A percentile compares a stretch with the other conserved stretches of the same genome.
phyloP scores from a whole-genome alignment of 2,329 filamentous ascomycete species.

The Colletotrichum zoysiae region DNA sequence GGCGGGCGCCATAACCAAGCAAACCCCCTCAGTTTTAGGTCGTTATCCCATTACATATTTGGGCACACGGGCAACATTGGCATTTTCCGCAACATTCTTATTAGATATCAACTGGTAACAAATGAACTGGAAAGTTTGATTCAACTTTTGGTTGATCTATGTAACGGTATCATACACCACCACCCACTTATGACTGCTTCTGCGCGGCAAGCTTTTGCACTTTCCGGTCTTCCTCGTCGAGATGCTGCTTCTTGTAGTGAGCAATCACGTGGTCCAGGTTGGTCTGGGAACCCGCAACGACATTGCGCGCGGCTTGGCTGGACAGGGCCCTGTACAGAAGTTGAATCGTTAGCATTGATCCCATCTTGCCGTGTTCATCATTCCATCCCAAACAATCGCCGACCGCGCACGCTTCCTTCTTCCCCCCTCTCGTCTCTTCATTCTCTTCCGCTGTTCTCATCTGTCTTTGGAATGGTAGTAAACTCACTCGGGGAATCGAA shows the following conservation, averaged over 20 bases:
- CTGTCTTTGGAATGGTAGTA: background rate
- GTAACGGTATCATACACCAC: conserved; percentile 42
- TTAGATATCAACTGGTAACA: conserved; percentile 5
- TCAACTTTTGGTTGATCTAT: conserved; percentile 40
- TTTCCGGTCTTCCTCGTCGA: conserved; percentile 69
- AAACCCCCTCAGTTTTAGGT: background rate
- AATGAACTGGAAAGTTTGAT: conserved; percentile 37
- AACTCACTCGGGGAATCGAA: conserved; percentile 70
- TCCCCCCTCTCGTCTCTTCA: background rate
- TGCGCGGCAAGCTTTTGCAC: conserved; percentile 53
- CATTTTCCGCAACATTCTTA: background rate
- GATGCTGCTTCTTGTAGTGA: conserved; percentile 68
- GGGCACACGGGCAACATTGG: background rate
- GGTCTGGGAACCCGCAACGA: conserved; percentile 66
- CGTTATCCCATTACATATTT: background rate
- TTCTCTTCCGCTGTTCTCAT: background rate
- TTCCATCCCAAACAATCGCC: background rate
- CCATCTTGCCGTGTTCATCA: background rate
- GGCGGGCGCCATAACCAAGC: background rate
- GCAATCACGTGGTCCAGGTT: conserved; percentile 69
- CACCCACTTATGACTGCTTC: conserved; percentile 32
- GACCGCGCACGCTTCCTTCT: background rate
- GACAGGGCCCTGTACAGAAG: conserved; percentile 58
- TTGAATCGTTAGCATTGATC: conserved; percentile 33
- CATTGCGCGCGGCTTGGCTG: conserved; percentile 64